Evolutionary conservation across 192 early-diverging fungal genomes (phyloP), one percentile per base, ranked within the genome.

Genomic region (Fimicolochytrium jonesii): DNA sequence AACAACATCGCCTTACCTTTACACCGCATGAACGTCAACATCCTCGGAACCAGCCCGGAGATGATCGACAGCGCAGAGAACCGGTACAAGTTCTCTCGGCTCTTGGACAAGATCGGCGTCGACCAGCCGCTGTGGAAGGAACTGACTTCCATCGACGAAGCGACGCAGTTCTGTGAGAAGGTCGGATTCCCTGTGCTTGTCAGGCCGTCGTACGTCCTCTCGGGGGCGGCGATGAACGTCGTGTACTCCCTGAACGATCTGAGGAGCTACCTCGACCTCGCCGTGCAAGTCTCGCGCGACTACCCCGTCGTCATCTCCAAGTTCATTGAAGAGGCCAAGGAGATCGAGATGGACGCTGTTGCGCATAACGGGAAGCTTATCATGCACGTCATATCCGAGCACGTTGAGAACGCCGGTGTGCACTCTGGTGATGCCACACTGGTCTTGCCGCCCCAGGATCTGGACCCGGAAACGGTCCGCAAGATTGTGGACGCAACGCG

Each of bases 61-160:
- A 89, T 89, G 80, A 90, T 98, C 49, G 95, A 98, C 60, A 75
- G 83, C 9, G 95, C 94, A 31, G 94, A 98, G 73, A 89, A 97
- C 79, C 89, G 94, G 62, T 86, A 92, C 78, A 91, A 95, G 76
- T 98, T 98, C 77, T 94, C 92, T 31, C 77, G 86, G 58, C 87
- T 92, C 42, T 73, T 96, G 42, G 95, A 98, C 68, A 72, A 79
- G 13, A 98, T 98, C 64, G 88, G 88, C 45, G 91, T 98, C 2
- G 94, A 98, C 72, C 95, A 98, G 75, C 95, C 95, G 4, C 84
- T 81, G 39, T 98, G 95, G 95, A 92, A 92, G 74, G 95, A 96
- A 72, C 78, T 98, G 32, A 81, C 81, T 9, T 88, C 86, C 47
- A 76, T 86, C 5, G 87, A 88, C 10, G 92, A 94, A 26, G 95